Evolutionary conservation across 2,329 filamentous ascomycete species (phyloP).

Genomic region (Drechslerella stenobrocha): DNA sequence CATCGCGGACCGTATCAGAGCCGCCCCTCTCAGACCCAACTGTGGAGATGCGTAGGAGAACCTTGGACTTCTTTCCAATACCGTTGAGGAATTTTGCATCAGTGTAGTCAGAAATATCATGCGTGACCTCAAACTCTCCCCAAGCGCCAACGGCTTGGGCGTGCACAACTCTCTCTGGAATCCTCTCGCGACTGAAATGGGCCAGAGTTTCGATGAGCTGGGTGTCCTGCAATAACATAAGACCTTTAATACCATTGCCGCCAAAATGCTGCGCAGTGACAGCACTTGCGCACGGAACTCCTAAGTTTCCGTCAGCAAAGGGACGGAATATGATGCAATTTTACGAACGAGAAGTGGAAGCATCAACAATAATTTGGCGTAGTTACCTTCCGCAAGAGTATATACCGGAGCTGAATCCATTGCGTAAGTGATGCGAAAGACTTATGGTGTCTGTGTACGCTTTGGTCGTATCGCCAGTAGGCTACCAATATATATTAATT

Average conservation of each 20-base stretch:
- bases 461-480: no score
- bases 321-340: no score
- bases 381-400: constrained; percentile 32
- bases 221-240: constrained; percentile 61
- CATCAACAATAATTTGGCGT: neutral
- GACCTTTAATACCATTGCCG: constrained; percentile 55
- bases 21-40: constrained; percentile 59
- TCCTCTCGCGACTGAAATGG: constrained; percentile 66
- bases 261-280: constrained; percentile 53
- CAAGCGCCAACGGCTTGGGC: constrained; percentile 64
- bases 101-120: constrained; percentile 62
- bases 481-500: no score
- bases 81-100: constrained; percentile 57
- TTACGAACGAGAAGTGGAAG: neutral
- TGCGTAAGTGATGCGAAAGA: no score
- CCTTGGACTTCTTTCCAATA: constrained; percentile 62
- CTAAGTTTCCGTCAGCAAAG: no score
- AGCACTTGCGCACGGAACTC: constrained; percentile 50
- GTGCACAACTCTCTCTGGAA: constrained; percentile 65
- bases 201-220: constrained; percentile 66
- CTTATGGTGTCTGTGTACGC: no score
- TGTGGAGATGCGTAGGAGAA: constrained; percentile 59
- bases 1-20: constrained; percentile 59
- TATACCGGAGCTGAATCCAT: constrained; percentile 26
- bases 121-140: constrained; percentile 66